These are phyloP conservation scores for Betula pendula DNA, from an alignment of 306 rosid species.

Conservation along the genomic window DNA sequence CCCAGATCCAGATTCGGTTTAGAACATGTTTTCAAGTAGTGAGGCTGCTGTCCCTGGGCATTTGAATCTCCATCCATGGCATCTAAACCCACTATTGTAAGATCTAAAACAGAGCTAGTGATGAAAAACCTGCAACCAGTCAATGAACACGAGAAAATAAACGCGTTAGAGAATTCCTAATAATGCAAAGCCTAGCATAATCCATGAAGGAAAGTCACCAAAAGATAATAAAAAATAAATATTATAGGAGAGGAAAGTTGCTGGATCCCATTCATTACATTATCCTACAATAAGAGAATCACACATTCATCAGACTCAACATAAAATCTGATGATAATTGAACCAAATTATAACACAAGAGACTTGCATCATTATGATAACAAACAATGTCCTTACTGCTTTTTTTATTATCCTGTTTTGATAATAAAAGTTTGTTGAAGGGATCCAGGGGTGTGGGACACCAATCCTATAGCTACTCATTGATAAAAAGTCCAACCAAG, in stretches of 20 bases:
- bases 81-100: conserved; percentile 95
- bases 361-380: neutral
- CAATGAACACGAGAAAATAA: conserved; percentile 4
- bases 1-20: conserved; percentile 89
- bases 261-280: conserved; percentile 4
- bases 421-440: neutral
- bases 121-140: conserved; percentile 84
- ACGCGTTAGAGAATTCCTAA: conserved; percentile 7
- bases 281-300: neutral
- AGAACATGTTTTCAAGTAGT: conserved; percentile 71
- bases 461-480: neutral
- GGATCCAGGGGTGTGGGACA: neutral
- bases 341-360: neutral
- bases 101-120: conserved; percentile 94
- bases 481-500: neutral
- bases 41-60: conserved; percentile 64
- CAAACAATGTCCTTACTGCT: neutral
- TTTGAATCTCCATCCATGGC: conserved; percentile 78
- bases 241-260: neutral
- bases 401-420: neutral
- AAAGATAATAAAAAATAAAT: neutral
- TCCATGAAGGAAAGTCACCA: neutral
- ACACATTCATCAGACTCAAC: neutral
- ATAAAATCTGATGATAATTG: neutral
- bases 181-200: conserved; percentile 9